Conservation (phyloP, 768 basidiomycete species). For the Leccinum subtestaceum region DNA sequence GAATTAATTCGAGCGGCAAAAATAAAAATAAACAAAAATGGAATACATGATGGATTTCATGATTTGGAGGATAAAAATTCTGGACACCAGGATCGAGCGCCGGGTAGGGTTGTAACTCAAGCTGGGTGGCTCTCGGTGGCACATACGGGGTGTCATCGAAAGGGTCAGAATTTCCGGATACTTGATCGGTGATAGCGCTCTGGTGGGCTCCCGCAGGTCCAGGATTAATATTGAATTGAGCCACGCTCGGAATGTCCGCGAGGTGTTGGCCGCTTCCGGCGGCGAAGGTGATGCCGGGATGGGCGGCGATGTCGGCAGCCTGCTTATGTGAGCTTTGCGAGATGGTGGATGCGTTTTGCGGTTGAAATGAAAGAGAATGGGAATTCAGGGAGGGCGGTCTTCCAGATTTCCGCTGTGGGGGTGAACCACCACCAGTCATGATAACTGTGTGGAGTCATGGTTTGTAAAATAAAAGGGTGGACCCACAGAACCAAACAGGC, state of each 20-base stretch:
- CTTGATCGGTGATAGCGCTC: constrained; percentile 7
- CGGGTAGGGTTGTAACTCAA: constrained; percentile 17
- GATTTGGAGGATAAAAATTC: constrained; percentile 12
- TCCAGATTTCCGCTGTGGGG: constrained; percentile 14
- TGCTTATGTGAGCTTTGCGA: constrained; percentile 9
- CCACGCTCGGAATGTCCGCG: constrained; percentile 8
- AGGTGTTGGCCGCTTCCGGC: constrained; percentile 12
- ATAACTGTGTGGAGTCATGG: constrained; percentile 24
- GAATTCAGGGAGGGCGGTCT: constrained; percentile 6
- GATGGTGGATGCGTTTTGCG: constrained; percentile 8
- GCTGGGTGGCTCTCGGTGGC: constrained; percentile 24
- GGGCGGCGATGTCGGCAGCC: constrained; percentile 18
- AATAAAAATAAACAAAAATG: neutral
- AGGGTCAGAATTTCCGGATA: constrained; percentile 16
- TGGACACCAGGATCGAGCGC: constrained; percentile 11
- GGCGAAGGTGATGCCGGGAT: constrained; percentile 12
- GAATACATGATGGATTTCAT: constrained; percentile 18
- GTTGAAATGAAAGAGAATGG: constrained; percentile 18
- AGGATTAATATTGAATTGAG: constrained; percentile 10
- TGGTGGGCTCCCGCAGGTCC: constrained; percentile 12
- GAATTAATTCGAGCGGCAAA: neutral
- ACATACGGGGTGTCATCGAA: constrained; percentile 31
- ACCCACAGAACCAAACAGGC: constrained; percentile 36
- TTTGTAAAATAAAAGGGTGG: constrained; percentile 28
- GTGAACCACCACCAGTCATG: constrained; percentile 28